phyloP scores from a whole-genome alignment of 139 green algal genomes.

The Medakamo hakoo region DNA sequence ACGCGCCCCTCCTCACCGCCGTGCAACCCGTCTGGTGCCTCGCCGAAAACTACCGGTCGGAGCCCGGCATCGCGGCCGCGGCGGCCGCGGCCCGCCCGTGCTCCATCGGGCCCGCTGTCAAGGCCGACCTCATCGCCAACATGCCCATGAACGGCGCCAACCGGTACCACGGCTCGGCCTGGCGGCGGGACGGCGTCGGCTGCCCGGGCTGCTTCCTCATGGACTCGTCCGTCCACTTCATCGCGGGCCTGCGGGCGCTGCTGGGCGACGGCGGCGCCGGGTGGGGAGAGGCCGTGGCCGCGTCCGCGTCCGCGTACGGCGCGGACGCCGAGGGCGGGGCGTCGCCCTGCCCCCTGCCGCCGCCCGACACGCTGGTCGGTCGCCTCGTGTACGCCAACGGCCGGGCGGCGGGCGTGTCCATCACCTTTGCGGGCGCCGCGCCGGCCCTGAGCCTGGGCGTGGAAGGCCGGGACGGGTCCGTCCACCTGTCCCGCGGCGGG shows the following conservation, averaged over 20 bases:
- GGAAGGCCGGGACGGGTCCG: slow-evolving; percentile 16
- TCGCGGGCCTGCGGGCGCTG: slow-evolving; percentile 24
- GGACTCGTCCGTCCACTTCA: slow-evolving; percentile 35
- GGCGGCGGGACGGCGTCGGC: slow-evolving; percentile 22
- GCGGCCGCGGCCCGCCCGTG: not conserved
- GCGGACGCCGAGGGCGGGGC: no score
- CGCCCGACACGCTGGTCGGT: slow-evolving; percentile 23
- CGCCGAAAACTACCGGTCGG: slow-evolving; percentile 34
- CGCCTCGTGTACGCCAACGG: slow-evolving; percentile 9
- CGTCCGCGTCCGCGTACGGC: not conserved
- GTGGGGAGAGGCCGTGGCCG: not conserved
- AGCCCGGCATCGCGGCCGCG: not conserved
- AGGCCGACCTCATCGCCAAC: slow-evolving; percentile 21
- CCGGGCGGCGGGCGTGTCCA: slow-evolving; percentile 12
- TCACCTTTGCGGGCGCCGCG: slow-evolving; percentile 22
- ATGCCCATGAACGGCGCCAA: slow-evolving; percentile 29
- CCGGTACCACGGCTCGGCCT: slow-evolving; percentile 30
- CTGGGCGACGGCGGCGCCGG: slow-evolving; percentile 12
- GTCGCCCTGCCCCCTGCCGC: not conserved
- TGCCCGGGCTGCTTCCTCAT: slow-evolving; percentile 37
- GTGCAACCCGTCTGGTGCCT: slow-evolving; percentile 19
- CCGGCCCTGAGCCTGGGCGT: slow-evolving; percentile 17
- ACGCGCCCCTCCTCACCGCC: slow-evolving; percentile 6
- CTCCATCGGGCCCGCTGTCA: not conserved
- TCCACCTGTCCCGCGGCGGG: slow-evolving; percentile 8